phyloP scores from a whole-genome alignment of 140 eudicot genomes.

The Artemisia princeps region DNA sequence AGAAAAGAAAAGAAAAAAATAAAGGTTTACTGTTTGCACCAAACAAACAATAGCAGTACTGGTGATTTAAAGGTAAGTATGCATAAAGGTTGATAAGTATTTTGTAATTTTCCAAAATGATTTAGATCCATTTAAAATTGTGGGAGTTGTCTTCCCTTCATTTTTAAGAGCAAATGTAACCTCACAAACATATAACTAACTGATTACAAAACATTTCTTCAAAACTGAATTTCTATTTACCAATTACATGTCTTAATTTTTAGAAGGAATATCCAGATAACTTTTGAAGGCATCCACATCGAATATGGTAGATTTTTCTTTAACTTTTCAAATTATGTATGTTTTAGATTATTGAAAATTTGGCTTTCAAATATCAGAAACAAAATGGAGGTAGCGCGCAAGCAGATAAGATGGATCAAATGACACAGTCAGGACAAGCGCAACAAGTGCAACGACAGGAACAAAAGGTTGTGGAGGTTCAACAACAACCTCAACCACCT shows the following conservation, averaged over 20 bases:
- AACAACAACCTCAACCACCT: slow-evolving; percentile 36
- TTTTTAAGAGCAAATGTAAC: slow-evolving; percentile 19
- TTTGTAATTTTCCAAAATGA: background rate
- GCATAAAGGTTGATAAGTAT: too few relatives aligned
- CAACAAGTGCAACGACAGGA: slow-evolving; percentile 28
- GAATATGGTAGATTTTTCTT: slow-evolving; percentile 15
- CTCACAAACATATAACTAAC: slow-evolving; percentile 27
- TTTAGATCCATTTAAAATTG: slow-evolving; percentile 12
- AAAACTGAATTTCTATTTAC: slow-evolving; percentile 9
- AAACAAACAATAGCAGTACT: too few relatives aligned
- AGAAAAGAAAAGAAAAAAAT: too few relatives aligned
- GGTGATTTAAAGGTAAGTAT: too few relatives aligned
- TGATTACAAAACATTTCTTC: slow-evolving; percentile 16
- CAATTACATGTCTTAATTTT: slow-evolving; percentile 11
- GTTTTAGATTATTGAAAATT: background rate
- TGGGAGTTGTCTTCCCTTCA: slow-evolving; percentile 19
- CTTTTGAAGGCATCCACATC: slow-evolving; percentile 25
- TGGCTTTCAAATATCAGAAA: slow-evolving; percentile 12
- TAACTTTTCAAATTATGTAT: background rate
- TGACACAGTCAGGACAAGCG: slow-evolving; percentile 26
- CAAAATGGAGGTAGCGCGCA: slow-evolving; percentile 19
- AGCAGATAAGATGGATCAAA: slow-evolving; percentile 25
- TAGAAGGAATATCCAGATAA: slow-evolving; percentile 2
- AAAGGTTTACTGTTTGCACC: too few relatives aligned
- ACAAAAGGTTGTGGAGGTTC: slow-evolving; percentile 27